Evolutionary conservation across 495 filamentous ascomycete species (phyloP), one percentile per base, ranked within the genome.

Genomic region (Aspergillus wentii): DNA sequence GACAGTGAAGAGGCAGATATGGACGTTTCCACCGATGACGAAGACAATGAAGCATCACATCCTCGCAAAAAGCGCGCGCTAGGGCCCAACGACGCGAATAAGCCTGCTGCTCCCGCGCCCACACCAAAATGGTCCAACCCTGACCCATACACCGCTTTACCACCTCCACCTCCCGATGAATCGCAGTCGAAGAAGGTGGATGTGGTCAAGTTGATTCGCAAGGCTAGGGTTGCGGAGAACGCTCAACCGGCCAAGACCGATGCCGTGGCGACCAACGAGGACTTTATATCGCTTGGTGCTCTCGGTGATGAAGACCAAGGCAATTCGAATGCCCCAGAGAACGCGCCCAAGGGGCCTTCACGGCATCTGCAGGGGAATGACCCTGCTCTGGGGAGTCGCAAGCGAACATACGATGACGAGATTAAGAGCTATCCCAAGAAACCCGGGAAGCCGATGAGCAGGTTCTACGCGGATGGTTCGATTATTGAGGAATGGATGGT

Each of bases 101-200:
- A 29, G 8, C 61, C 71, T 17, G 70, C 69, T 30, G 48, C 37
- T 13, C 29, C 51, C 5, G 35, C 33, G 30, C 58, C 57, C 9
- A 48, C 47, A 3, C 88, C 88, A 1, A 85, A 81, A 57, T 96
- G 89, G 89, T 94, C 87, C 1, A 96, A 96, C 49, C 88, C 89
- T 3, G 89, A 96, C 59, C 87, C 88, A 0, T 96, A 95, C 61
- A 92, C 85, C 3, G 82, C 71, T 3, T 64, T 92, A 6, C 89
- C 89, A 5, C 86, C 86, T 5, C 89, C 89, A 5, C 86, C 86
- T 5, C 72, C 78, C 0, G 81, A 85, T 48, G 77, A 74, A 46
- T 70, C 53, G 27, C 69, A 74, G 25, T 66, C 67, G 13, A 88
- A 87, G 51, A 84, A 80, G 56, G 80, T 83, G 45, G 86, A 94